These are phyloP conservation scores for Claviceps arundinis DNA, from an alignment of 2,329 filamentous ascomycete species.

Conservation along the genomic window DNA sequence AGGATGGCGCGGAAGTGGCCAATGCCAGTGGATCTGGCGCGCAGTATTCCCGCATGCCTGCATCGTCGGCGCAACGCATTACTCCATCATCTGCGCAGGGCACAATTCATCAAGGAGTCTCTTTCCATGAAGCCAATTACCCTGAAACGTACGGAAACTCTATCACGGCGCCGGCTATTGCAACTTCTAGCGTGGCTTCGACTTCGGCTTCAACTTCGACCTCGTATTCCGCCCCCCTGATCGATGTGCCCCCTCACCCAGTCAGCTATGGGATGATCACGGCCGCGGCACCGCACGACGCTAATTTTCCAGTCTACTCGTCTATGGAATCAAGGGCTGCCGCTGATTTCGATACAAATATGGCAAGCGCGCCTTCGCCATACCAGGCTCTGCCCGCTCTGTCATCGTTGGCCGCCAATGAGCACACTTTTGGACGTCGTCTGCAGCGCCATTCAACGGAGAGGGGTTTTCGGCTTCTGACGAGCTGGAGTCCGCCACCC, in stretches of 20 bases:
- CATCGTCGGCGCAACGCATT: not conserved
- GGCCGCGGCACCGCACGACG: conserved; percentile 37
- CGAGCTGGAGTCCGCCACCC: conserved; percentile 33
- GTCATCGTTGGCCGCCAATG: conserved; percentile 45
- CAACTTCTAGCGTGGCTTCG: not conserved
- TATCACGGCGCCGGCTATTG: not conserved
- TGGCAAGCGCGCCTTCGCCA: conserved; percentile 12
- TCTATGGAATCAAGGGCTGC: conserved; percentile 11
- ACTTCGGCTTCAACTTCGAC: not conserved
- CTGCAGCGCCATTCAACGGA: conserved; percentile 56
- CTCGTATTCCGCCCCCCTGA: not conserved
- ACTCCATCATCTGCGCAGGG: not conserved
- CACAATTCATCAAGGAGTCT: not conserved
- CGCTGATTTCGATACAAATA: conserved; percentile 7
- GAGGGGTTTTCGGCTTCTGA: conserved; percentile 44
- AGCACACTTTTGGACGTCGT: conserved; percentile 56
- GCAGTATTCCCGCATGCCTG: not conserved
- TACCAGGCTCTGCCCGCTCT: conserved; percentile 29
- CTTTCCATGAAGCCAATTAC: not conserved
- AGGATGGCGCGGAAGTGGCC: not conserved
- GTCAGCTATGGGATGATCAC: conserved; percentile 35
- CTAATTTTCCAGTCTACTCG: conserved; percentile 34
- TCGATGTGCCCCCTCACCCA: conserved; percentile 6
- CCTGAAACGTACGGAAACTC: not conserved
- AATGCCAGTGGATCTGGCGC: not conserved